A percentile compares a stretch with the other conserved stretches of the same genome.
These are phyloP conservation scores for Boletales sp. DNA, from an alignment of 768 basidiomycete species.

Conservation along the genomic window DNA sequence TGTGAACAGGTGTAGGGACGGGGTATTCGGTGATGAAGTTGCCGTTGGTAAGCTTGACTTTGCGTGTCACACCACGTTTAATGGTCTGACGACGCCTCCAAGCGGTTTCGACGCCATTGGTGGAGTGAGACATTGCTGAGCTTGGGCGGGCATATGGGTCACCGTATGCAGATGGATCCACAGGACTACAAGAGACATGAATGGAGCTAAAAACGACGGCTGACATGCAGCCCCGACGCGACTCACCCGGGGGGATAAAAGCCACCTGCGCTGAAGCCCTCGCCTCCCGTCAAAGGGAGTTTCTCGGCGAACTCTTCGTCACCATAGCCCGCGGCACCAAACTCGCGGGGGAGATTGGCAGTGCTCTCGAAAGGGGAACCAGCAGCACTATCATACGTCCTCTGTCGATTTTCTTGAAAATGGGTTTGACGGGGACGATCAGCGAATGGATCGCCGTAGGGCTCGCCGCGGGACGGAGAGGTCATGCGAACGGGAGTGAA, in stretches of 20 bases:
- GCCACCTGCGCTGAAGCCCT: slow-evolving; percentile 49
- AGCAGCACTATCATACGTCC: slow-evolving; percentile 38
- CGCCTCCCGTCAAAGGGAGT: slow-evolving; percentile 62
- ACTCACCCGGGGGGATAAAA: slow-evolving; percentile 77
- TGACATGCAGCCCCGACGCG: neutral
- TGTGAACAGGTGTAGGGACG: slow-evolving; percentile 80
- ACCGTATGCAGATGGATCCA: slow-evolving; percentile 60
- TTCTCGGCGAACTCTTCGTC: slow-evolving; percentile 79
- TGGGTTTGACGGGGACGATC: slow-evolving; percentile 62
- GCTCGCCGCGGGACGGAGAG: slow-evolving; percentile 29
- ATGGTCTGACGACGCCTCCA: slow-evolving; percentile 83
- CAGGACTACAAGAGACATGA: slow-evolving; percentile 30
- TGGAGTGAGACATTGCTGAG: slow-evolving; percentile 52
- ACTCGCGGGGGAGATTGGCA: slow-evolving; percentile 51
- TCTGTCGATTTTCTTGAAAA: slow-evolving; percentile 53
- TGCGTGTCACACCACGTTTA: slow-evolving; percentile 90
- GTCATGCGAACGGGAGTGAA: slow-evolving; percentile 18
- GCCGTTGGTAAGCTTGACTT: slow-evolving; percentile 89
- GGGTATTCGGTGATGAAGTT: slow-evolving; percentile 90
- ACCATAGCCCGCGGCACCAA: slow-evolving; percentile 42
- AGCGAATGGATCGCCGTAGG: slow-evolving; percentile 65
- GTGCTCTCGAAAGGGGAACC: slow-evolving; percentile 57
- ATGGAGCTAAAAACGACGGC: neutral
- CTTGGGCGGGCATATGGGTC: slow-evolving; percentile 61
- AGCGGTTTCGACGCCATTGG: slow-evolving; percentile 55